Conservation (phyloP, 83 land plant genomes). For the Picea abies region DNA sequence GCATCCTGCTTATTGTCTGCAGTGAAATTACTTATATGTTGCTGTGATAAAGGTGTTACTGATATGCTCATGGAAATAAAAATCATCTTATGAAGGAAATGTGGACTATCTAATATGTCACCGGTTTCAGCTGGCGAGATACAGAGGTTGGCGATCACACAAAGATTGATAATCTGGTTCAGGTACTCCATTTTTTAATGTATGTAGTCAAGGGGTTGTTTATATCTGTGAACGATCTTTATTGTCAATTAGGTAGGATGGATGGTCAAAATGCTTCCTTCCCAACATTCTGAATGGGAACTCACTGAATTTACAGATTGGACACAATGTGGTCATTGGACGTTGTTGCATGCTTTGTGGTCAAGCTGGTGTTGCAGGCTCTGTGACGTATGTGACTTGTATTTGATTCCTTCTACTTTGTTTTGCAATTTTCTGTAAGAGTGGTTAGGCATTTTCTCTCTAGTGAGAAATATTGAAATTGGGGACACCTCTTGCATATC, state of each 20-base stretch:
- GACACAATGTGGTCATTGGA: slow-evolving; percentile 91
- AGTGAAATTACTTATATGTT: neutral
- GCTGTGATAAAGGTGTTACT: neutral
- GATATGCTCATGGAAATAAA: neutral
- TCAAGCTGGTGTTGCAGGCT: slow-evolving; percentile 95
- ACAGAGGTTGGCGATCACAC: slow-evolving; percentile 87
- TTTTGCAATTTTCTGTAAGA: neutral
- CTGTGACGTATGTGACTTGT: slow-evolving; percentile 66
- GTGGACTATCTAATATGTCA: neutral
- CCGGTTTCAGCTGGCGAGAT: slow-evolving; percentile 89
- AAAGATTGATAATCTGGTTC: slow-evolving; percentile 96
- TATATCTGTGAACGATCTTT: neutral
- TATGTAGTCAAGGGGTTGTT: neutral
- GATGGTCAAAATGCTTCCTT: neutral
- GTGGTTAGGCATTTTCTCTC: neutral
- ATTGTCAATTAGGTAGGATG: neutral
- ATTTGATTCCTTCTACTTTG: neutral
- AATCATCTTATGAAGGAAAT: neutral
- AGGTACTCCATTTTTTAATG: slow-evolving; percentile 41
- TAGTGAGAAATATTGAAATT: neutral
- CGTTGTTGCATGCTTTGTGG: slow-evolving; percentile 90
- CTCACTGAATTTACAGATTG: slow-evolving; percentile 64
- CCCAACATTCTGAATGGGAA: neutral
- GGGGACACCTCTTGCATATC: neutral
- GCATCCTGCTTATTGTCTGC: neutral